phyloP scores from a whole-genome alignment of 805 yeast species.

The Millerozyma miso region DNA sequence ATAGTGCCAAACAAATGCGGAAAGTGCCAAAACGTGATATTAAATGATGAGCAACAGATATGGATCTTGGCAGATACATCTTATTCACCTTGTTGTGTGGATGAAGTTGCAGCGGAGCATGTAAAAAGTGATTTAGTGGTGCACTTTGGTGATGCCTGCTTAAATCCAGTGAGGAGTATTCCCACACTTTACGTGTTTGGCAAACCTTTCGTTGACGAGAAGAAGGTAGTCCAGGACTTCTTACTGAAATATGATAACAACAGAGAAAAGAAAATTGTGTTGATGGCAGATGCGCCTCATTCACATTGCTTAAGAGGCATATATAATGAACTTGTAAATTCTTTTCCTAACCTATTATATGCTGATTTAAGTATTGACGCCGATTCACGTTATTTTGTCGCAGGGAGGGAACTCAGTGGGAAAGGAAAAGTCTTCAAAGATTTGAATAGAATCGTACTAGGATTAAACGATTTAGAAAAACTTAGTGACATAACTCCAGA shows the following conservation, averaged over 20 bases:
- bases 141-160: constrained; percentile 94
- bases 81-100: constrained; percentile 92
- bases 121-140: constrained; percentile 79
- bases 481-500: constrained; percentile 12
- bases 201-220: constrained; percentile 50
- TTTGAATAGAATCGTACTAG: constrained; percentile 17
- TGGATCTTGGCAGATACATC: constrained; percentile 95
- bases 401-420: constrained; percentile 29
- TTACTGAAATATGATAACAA: constrained; percentile 34
- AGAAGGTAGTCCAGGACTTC: constrained; percentile 36
- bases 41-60: constrained; percentile 14
- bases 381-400: constrained; percentile 31
- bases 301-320: constrained; percentile 42
- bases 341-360: constrained; percentile 26
- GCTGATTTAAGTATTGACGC: constrained; percentile 29
- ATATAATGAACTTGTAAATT: constrained; percentile 25
- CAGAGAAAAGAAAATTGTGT: constrained; percentile 40
- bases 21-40: constrained; percentile 1
- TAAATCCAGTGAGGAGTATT: constrained; percentile 70
- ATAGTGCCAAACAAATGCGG: constrained; percentile 1
- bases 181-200: constrained; percentile 82
- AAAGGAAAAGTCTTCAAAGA: constrained; percentile 14
- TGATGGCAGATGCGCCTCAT: constrained; percentile 76
- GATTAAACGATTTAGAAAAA: constrained; percentile 6
- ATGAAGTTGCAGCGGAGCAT: constrained; percentile 95